A percentile compares a stretch with the other conserved stretches of the same genome.
Conservation (phyloP, 352 stramenopile species). For the Phytophthora meadii region DNA sequence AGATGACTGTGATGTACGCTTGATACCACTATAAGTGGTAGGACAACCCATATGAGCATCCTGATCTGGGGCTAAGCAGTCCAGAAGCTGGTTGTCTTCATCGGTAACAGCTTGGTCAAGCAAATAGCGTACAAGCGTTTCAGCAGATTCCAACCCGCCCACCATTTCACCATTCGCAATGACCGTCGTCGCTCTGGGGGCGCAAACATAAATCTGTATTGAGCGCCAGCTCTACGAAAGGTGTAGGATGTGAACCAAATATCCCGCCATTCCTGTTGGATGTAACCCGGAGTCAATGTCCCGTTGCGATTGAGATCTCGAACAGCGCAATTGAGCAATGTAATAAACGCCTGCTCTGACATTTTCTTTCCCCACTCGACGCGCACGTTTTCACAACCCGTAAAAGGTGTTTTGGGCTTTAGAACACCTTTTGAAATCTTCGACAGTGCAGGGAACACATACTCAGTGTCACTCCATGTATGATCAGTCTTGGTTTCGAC, state of each 20-base stretch:
- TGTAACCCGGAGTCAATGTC: neutral
- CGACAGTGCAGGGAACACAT: slow-evolving; percentile 13
- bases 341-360: slow-evolving; percentile 12
- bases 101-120: slow-evolving; percentile 12
- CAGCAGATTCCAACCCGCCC: slow-evolving; percentile 16
- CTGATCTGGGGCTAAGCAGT: slow-evolving; percentile 6
- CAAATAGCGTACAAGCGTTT: slow-evolving; percentile 15
- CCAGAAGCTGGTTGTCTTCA: slow-evolving; percentile 17
- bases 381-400: slow-evolving; percentile 11
- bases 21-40: neutral
- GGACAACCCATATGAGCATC: slow-evolving; percentile 3
- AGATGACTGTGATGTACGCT: neutral
- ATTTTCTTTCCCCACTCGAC: slow-evolving; percentile 22
- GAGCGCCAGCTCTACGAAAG: slow-evolving; percentile 11
- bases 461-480: slow-evolving; percentile 10
- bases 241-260: slow-evolving; percentile 19
- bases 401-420: neutral
- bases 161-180: slow-evolving; percentile 16
- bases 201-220: slow-evolving; percentile 29
- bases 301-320: slow-evolving; percentile 15
- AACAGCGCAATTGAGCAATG: slow-evolving; percentile 11
- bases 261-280: slow-evolving; percentile 2
- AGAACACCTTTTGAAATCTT: slow-evolving; percentile 10
- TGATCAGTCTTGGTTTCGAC: slow-evolving; percentile 9
- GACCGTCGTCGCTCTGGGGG: slow-evolving; percentile 1